Conservation (phyloP, 129 eudicot species). For the Oenanthe sinensis region DNA sequence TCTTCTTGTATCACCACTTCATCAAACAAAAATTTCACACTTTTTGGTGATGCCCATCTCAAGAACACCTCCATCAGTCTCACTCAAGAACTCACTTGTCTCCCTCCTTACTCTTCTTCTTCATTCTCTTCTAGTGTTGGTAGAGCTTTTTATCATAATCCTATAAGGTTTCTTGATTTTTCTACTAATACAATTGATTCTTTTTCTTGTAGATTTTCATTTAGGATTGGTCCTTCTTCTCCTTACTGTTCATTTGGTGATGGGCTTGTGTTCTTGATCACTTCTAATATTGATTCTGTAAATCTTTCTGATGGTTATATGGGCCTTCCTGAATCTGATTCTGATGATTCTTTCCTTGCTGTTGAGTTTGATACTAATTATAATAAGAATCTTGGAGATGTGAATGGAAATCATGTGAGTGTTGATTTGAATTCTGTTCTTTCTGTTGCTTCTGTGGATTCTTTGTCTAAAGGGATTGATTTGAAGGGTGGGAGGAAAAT, state of each 20-base stretch:
- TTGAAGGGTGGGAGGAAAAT: constrained; percentile 36
- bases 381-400: constrained; percentile 30
- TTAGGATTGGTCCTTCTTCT: constrained; percentile 25
- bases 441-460: constrained; percentile 37
- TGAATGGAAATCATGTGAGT: constrained; percentile 49
- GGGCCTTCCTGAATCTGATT: constrained; percentile 34
- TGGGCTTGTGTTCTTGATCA: constrained; percentile 49
- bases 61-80: constrained; percentile 35
- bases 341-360: constrained; percentile 35
- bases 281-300: constrained; percentile 18
- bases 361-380: constrained; percentile 54
- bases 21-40: constrained; percentile 26
- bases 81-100: constrained; percentile 29
- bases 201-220: constrained; percentile 40
- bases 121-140: constrained; percentile 25
- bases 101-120: constrained; percentile 10
- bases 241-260: constrained; percentile 41
- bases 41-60: constrained; percentile 43
- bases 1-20: constrained; percentile 10
- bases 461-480: constrained; percentile 34
- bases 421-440: constrained; percentile 29
- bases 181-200: constrained; percentile 27
- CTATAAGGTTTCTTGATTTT: constrained; percentile 41
- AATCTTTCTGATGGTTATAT: constrained; percentile 27
- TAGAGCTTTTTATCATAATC: constrained; percentile 38